Percentiles rank a stretch among this genome's conserved stretches.
Evolutionary conservation across 257 asterid genomes (phyloP).

Genomic region (Voacanga thouarsii): DNA sequence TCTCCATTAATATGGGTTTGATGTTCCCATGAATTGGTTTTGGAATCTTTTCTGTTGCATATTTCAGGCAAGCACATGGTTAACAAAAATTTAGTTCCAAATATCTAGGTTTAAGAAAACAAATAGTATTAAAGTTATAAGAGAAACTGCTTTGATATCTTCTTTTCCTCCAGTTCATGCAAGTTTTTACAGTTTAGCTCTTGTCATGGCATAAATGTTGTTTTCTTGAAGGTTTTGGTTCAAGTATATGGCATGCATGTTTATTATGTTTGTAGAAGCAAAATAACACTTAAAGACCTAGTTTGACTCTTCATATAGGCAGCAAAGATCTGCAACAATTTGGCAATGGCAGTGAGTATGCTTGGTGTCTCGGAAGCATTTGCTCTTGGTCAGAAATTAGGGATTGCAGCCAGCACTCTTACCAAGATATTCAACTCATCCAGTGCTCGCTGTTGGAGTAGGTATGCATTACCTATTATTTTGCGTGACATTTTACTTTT

Average conservation of each 20-base stretch:
- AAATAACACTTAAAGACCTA: background rate
- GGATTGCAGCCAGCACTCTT: constrained; percentile 65
- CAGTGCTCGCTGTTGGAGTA: constrained; percentile 98
- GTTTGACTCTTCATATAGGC: constrained; percentile 37
- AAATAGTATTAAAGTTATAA: background rate
- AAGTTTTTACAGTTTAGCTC: background rate
- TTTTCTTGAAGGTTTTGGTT: background rate
- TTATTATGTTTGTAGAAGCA: background rate
- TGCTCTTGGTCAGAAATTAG: constrained; percentile 86
- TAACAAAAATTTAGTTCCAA: background rate
- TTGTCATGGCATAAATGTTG: background rate
- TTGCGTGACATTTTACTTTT: background rate
- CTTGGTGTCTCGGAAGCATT: constrained; percentile 94
- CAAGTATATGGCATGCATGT: constrained; percentile 2
- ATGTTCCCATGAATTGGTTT: background rate
- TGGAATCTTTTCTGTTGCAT: background rate
- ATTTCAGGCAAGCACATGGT: background rate
- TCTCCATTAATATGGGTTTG: background rate
- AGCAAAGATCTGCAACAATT: constrained; percentile 93
- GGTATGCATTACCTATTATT: constrained; percentile 41
- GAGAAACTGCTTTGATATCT: background rate
- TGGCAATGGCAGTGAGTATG: constrained; percentile 97
- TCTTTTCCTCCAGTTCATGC: background rate
- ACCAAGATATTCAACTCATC: constrained; percentile 81
- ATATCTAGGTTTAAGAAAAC: background rate